phyloP scores from a whole-genome alignment of 805 yeast species.

The Sungouiella blattae region DNA sequence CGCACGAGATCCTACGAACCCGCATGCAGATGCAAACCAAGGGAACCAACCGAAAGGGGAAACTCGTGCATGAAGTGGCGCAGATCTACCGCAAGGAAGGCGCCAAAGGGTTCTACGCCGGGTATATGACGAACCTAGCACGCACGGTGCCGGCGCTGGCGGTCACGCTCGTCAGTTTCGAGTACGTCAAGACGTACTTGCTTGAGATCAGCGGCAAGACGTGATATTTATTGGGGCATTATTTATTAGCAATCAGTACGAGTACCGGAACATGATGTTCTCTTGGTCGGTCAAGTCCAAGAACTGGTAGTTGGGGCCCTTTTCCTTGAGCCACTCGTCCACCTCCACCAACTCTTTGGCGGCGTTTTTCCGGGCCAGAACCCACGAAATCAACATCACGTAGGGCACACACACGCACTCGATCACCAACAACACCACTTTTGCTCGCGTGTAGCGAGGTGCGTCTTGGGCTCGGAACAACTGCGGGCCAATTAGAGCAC shows the following conservation, averaged over 20 bases:
- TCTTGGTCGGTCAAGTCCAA: conserved; percentile 59
- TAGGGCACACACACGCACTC: conserved; percentile 8
- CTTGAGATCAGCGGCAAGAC: conserved; percentile 28
- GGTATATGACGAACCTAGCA: conserved; percentile 78
- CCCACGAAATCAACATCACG: conserved; percentile 32
- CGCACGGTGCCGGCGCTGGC: conserved; percentile 95
- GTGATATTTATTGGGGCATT: background rate
- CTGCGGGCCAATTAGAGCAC: conserved; percentile 24
- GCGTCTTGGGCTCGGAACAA: conserved; percentile 13
- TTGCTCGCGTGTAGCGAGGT: conserved; percentile 9
- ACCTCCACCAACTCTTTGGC: conserved; percentile 40
- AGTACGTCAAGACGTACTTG: conserved; percentile 63
- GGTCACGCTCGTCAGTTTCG: conserved; percentile 90
- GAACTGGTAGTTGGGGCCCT: conserved; percentile 41
- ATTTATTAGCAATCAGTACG: conserved; percentile 24
- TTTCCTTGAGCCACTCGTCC: conserved; percentile 6
- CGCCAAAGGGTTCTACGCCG: conserved; percentile 79
- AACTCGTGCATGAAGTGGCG: conserved; percentile 29
- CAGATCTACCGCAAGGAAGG: conserved; percentile 66
- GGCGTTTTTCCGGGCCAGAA: conserved; percentile 48
- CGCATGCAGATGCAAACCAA: conserved; percentile 69
- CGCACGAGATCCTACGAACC: conserved; percentile 92
- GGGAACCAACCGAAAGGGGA: conserved; percentile 13
- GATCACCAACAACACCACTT: conserved; percentile 5
- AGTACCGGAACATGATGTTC: conserved; percentile 56